Evolutionary conservation across 768 basidiomycete species (phyloP).

Genomic region (Hebeloma cylindrosporum): DNA sequence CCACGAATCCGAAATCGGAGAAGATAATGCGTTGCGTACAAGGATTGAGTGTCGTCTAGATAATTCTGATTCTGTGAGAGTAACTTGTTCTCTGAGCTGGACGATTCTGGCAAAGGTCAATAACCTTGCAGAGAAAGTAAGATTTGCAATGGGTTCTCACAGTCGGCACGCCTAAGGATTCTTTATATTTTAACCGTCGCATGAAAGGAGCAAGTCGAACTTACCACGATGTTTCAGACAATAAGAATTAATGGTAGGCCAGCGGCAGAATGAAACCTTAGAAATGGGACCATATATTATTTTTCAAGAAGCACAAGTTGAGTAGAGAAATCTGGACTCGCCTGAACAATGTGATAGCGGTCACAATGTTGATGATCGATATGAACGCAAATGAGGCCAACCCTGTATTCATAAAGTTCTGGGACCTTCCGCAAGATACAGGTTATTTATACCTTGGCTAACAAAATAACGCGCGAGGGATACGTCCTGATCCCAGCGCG

Average conservation of each 20-base stretch:
- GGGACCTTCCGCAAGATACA: not conserved
- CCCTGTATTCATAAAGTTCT: constrained; percentile 21
- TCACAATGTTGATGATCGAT: constrained; percentile 29
- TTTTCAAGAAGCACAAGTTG: not conserved
- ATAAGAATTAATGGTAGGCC: constrained; percentile 37
- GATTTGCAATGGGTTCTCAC: not conserved
- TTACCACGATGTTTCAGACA: constrained; percentile 37
- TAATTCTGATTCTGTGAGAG: constrained; percentile 32
- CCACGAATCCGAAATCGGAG: too few relatives aligned
- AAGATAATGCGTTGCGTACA: constrained; percentile 28
- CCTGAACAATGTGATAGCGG: constrained; percentile 34
- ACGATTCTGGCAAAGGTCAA: constrained; percentile 29
- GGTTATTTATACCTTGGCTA: constrained; percentile 30
- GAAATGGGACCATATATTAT: not conserved
- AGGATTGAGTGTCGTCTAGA: constrained; percentile 28
- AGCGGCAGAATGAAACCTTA: constrained; percentile 28
- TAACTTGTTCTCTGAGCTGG: constrained; percentile 34
- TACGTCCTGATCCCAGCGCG: constrained; percentile 25
- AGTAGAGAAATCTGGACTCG: constrained; percentile 9
- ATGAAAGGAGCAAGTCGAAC: not conserved
- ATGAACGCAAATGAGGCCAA: constrained; percentile 28
- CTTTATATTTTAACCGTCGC: not conserved
- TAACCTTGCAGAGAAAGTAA: not conserved
- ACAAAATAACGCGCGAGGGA: constrained; percentile 36
- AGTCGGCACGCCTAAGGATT: constrained; percentile 4